phyloP scores from a whole-genome alignment of 768 basidiomycete species.

The Termitomyces sp. region DNA sequence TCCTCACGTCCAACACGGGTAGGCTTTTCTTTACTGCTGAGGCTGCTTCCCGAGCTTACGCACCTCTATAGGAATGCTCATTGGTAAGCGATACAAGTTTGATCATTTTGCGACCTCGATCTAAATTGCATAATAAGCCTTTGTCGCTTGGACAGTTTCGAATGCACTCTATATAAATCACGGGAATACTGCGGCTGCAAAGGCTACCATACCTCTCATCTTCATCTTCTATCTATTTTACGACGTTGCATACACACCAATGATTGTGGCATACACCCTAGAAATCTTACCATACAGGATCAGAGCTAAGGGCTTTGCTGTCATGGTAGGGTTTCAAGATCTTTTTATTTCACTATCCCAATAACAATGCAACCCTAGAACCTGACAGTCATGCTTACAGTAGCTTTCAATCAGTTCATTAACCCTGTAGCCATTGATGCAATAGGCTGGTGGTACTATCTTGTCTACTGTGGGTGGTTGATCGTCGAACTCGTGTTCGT shows the following conservation, averaged over 20 bases:
- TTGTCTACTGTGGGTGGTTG: conserved; percentile 63
- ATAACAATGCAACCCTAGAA: conserved; percentile 34
- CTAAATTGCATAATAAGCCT: conserved; percentile 28
- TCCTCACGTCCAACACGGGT: conserved; percentile 58
- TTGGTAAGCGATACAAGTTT: conserved; percentile 29
- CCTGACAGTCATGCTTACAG: conserved; percentile 53
- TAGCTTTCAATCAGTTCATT: conserved; percentile 77
- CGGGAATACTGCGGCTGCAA: conserved; percentile 34
- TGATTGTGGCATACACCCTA: conserved; percentile 56
- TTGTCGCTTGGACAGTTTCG: conserved; percentile 51
- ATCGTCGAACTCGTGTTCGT: conserved; percentile 56
- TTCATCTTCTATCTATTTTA: conserved; percentile 52
- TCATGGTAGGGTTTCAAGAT: conserved; percentile 46
- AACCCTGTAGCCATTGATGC: conserved; percentile 69
- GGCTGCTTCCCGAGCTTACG: not conserved
- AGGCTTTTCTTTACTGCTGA: conserved; percentile 3
- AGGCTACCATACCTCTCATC: conserved; percentile 59
- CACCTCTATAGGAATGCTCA: conserved; percentile 31
- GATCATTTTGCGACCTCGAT: not conserved
- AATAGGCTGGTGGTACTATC: conserved; percentile 55
- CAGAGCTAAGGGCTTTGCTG: conserved; percentile 73
- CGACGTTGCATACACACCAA: conserved; percentile 74
- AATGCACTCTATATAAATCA: conserved; percentile 38
- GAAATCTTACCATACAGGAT: conserved; percentile 81
- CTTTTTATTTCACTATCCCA: not conserved